Base-by-base conservation (phyloP, 1,284 basidiomycete species). In the Peniophora sp. region DNA sequence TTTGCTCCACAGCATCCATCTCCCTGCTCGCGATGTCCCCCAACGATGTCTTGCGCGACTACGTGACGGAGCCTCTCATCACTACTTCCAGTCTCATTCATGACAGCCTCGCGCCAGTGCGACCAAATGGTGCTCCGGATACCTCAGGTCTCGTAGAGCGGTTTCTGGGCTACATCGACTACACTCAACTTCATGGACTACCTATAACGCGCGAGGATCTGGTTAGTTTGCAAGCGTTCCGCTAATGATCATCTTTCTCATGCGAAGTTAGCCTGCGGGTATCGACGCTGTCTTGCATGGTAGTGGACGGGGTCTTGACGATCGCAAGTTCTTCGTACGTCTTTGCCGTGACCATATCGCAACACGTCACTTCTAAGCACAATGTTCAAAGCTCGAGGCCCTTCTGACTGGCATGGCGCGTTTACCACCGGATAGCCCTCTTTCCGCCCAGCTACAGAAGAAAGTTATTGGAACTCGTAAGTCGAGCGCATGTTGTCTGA, bases 381-480 rank as follows among this genome's bases (percentile, higher is more conserved):
- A n/a, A n/a, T n/a, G n/a, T n/a, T n/a, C n/a, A n/a, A n/a, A 89
- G 87, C 79, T 90, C 48, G 85, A 89, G 59, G 73, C 86, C 57
- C 69, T 75, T 6, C 68, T 90, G 19, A 74, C 72, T 6, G 72
- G 86, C 55, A 74, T 89, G 56, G 76, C 85, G 20, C 72, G 73
- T 36, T 68, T 86, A 41, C 78, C 81, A 3, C 69, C 74, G 12
- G 77, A 78, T 41, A 58, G 58, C 8, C n/a, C n/a, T n/a, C n/a
- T n/a, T n/a, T 64, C 64, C 10, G 43, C 82, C 24, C 64, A 69
- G 20, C 61, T 81, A 12, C 79, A 85, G 59, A 70, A 76, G 53
- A 70, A 70, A 50, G 74, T 81, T 49, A 69, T 89, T 50, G 68
- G 75, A 50, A 65, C 77, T 23, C 59, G 84, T 85, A 56, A 56